These are phyloP conservation scores for Sporothrix brunneoviolacea DNA, from an alignment of 2,329 filamentous ascomycete genomes.

Conservation along the genomic window DNA sequence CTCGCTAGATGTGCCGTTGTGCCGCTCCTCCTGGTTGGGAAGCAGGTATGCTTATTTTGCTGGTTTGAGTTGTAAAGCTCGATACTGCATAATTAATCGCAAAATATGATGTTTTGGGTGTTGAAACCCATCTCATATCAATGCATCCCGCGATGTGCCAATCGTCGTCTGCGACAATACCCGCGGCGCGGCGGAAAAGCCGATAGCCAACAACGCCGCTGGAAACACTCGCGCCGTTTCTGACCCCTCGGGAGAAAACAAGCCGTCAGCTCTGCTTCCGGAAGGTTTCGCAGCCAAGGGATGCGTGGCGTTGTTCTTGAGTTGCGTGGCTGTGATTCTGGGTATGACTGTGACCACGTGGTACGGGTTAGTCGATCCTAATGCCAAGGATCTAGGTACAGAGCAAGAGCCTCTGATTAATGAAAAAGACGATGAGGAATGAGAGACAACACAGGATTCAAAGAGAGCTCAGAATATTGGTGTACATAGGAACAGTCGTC, in stretches of 20 bases:
- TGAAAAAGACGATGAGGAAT: not conserved
- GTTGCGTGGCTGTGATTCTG: conserved; percentile 58
- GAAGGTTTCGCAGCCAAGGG: conserved; percentile 54
- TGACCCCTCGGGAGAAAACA: conserved; percentile 22
- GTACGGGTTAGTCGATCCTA: conserved; percentile 8
- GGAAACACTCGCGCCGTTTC: conserved; percentile 20
- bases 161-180: too few species aligned
- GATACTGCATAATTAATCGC: too few species aligned
- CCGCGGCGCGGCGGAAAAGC: conserved; percentile 30
- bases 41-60: too few species aligned
- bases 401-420: not conserved
- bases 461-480: too few species aligned
- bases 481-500: not conserved
- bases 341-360: conserved; percentile 55
- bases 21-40: too few species aligned
- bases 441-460: not conserved
- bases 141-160: too few species aligned
- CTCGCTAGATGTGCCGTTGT: too few species aligned
- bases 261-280: conserved; percentile 13
- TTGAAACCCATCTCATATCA: too few species aligned
- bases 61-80: too few species aligned
- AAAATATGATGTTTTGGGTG: too few species aligned
- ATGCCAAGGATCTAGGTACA: not conserved
- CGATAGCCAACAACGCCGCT: conserved; percentile 23
- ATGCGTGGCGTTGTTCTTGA: conserved; percentile 69